A percentile compares a stretch with the other conserved stretches of the same genome.
These are phyloP conservation scores for Quercus ilex DNA, from an alignment of 306 rosid species.

Conservation along the genomic window DNA sequence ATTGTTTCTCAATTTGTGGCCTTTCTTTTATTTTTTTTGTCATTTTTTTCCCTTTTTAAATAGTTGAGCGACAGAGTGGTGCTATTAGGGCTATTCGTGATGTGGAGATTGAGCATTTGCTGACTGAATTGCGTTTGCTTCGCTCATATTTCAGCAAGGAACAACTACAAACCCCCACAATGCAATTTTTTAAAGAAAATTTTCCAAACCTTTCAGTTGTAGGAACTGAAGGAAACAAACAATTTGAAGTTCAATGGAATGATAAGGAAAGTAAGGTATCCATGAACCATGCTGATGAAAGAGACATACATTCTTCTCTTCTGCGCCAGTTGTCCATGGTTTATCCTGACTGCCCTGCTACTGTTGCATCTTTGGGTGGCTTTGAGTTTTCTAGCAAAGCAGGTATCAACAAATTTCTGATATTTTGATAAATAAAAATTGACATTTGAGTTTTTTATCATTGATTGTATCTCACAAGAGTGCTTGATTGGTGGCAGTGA, in stretches of 20 bases:
- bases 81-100: constrained; percentile 82
- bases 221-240: constrained; percentile 28
- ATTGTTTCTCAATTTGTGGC: background rate
- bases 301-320: constrained; percentile 45
- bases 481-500: constrained; percentile 52
- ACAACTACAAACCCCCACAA: constrained; percentile 47
- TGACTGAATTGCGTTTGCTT: constrained; percentile 63
- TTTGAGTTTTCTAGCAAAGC: constrained; percentile 57
- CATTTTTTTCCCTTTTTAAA: background rate
- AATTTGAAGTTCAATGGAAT: constrained; percentile 50
- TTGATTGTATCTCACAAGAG: constrained; percentile 18
- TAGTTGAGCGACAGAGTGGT: constrained; percentile 57
- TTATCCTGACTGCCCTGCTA: constrained; percentile 48
- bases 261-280: constrained; percentile 20
- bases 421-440: background rate
- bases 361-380: constrained; percentile 50
- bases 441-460: background rate
- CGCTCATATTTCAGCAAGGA: constrained; percentile 57
- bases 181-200: constrained; percentile 47
- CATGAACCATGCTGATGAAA: constrained; percentile 28
- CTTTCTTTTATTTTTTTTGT: background rate
- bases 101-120: constrained; percentile 58
- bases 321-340: constrained; percentile 59
- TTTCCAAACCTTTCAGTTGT: constrained; percentile 51
- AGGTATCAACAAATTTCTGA: constrained; percentile 27